Percentiles rank a stretch among this genome's conserved stretches.
Evolutionary conservation across 345 rosid species (phyloP).

Genomic region (Gossypium sturtianum): DNA sequence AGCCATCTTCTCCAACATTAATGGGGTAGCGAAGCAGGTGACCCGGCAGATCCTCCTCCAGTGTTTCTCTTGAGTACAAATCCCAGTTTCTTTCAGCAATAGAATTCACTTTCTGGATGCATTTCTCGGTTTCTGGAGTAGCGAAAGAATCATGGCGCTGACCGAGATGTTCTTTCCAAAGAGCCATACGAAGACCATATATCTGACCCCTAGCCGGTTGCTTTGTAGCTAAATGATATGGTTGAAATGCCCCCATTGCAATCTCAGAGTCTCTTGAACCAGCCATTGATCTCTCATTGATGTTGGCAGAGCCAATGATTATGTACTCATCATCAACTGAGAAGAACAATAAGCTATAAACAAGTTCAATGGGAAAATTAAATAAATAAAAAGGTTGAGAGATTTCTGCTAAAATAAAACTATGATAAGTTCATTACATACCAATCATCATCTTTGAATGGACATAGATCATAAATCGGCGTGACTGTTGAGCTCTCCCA

Average conservation of each 20-base stretch:
- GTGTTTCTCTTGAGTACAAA: conserved; percentile 23
- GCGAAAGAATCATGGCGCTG: not conserved
- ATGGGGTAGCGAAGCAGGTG: conserved; percentile 70
- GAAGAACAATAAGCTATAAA: not conserved
- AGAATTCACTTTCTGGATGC: conserved; percentile 32
- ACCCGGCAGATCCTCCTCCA: conserved; percentile 28
- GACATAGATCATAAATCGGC: conserved; percentile 85
- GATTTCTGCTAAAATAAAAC: not conserved
- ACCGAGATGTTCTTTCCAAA: conserved; percentile 64
- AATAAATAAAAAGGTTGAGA: not conserved
- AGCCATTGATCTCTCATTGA: conserved; percentile 90
- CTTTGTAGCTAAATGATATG: conserved; percentile 35
- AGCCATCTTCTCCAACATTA: conserved; percentile 32
- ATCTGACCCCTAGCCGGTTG: conserved; percentile 44
- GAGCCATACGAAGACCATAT: conserved; percentile 50
- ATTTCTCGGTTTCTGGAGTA: conserved; percentile 35
- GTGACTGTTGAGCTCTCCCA: conserved; percentile 55
- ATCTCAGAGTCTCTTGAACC: conserved; percentile 82
- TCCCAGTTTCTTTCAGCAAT: conserved; percentile 42
- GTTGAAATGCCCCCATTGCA: conserved; percentile 87
- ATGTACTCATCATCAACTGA: conserved; percentile 91
- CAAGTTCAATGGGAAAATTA: not conserved
- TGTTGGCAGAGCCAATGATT: conserved; percentile 84
- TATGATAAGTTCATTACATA: conserved; percentile 3
- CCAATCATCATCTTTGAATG: conserved; percentile 92